Conservation (phyloP, 2,329 filamentous ascomycete genomes). For the Cytospora paraplurivora region DNA sequence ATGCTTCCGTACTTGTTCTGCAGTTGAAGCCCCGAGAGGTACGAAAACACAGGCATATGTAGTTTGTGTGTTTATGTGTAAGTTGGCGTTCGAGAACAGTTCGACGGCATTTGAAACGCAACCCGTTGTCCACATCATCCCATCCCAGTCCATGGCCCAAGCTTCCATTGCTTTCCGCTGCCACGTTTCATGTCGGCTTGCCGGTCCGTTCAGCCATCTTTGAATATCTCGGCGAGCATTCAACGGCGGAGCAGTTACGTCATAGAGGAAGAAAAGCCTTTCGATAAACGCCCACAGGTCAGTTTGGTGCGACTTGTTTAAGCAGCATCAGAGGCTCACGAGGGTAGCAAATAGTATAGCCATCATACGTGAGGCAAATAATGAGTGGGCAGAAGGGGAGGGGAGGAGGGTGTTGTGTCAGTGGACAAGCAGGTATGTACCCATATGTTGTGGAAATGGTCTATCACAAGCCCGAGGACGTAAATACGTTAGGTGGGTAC, state of each 20-base stretch:
- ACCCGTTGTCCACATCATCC: neutral
- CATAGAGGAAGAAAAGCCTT: neutral
- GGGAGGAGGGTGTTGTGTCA: neutral
- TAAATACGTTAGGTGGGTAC: neutral
- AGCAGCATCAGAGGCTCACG: neutral
- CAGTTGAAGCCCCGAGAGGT: neutral
- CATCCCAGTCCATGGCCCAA: conserved; percentile 2
- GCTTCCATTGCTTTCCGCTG: conserved; percentile 4
- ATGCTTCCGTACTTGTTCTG: neutral
- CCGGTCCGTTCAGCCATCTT: neutral
- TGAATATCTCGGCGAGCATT: neutral
- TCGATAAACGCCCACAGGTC: neutral
- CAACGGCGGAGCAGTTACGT: neutral
- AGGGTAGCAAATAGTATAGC: too few species aligned
- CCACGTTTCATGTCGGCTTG: neutral
- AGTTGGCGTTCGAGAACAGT: neutral
- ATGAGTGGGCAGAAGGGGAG: neutral
- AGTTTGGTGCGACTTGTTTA: neutral
- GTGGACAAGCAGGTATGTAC: neutral
- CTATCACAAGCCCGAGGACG: neutral
- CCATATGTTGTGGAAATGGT: neutral
- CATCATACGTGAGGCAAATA: neutral
- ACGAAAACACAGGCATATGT: neutral
- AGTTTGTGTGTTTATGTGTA: neutral
- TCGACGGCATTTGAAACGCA: neutral